Evolutionary conservation across 345 rosid species (phyloP).

Genomic region (Noccaea caerulescens): DNA sequence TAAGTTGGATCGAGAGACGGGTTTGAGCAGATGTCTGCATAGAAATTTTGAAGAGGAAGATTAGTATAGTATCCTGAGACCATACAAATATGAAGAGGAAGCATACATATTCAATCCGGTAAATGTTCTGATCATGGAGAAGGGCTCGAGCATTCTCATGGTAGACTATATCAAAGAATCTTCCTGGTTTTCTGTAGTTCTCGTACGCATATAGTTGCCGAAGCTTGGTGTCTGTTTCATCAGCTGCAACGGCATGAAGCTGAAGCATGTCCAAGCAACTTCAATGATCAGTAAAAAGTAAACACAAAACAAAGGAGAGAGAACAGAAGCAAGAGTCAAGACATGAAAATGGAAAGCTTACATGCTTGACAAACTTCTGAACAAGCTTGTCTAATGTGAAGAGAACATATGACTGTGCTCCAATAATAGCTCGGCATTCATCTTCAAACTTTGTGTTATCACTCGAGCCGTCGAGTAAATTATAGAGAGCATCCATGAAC

Average conservation of each 20-base stretch:
- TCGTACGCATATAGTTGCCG: constrained; percentile 86
- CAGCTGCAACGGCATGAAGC: constrained; percentile 86
- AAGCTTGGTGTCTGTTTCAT: constrained; percentile 91
- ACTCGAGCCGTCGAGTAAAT: constrained; percentile 85
- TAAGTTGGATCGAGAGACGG: constrained; percentile 76
- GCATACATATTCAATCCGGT: constrained; percentile 90
- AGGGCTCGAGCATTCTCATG: constrained; percentile 85
- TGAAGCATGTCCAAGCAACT: constrained; percentile 45
- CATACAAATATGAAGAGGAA: constrained; percentile 20
- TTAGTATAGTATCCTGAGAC: constrained; percentile 25
- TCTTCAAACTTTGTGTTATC: constrained; percentile 97
- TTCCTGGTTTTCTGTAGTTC: constrained; percentile 73
- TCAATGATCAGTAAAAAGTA: not conserved
- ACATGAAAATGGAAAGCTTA: constrained; percentile 40
- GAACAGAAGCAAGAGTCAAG: constrained; percentile 17
- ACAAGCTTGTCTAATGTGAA: constrained; percentile 96
- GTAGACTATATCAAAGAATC: constrained; percentile 74
- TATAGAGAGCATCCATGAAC: constrained; percentile 92
- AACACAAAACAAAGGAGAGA: constrained; percentile 8
- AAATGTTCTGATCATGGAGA: constrained; percentile 88
- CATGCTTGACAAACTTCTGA: constrained; percentile 92
- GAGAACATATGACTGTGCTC: constrained; percentile 90
- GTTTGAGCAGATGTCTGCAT: constrained; percentile 69
- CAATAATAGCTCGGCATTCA: constrained; percentile 94
- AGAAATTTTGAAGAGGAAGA: constrained; percentile 17